Percentiles rank a stretch among this genome's conserved stretches.
Conservation (phyloP, 371 early-diverging fungal species). For the Mortierella sp. region DNA sequence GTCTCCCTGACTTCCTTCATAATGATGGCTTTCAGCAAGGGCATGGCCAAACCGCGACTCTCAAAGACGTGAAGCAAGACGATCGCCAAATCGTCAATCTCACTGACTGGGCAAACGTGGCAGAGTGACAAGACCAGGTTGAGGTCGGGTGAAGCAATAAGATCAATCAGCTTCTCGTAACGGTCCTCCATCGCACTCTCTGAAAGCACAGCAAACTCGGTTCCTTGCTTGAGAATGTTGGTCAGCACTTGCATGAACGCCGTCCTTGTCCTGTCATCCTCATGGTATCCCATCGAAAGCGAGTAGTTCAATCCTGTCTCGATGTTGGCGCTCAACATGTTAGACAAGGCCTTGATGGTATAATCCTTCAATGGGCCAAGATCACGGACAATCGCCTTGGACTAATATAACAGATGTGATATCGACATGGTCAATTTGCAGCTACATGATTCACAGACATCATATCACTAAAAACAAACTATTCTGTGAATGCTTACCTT, state of each 20-base stretch:
- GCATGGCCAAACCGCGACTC: slow-evolving; percentile 77
- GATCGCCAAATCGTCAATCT: slow-evolving; percentile 90
- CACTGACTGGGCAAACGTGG: slow-evolving; percentile 88
- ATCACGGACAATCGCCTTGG: slow-evolving; percentile 75
- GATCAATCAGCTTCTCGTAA: slow-evolving; percentile 83
- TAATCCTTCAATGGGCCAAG: slow-evolving; percentile 83
- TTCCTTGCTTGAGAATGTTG: slow-evolving; percentile 90
- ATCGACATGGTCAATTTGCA: not conserved
- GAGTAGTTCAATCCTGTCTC: slow-evolving; percentile 93
- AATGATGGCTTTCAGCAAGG: slow-evolving; percentile 85
- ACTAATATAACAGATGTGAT: slow-evolving; percentile 43
- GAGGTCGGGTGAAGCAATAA: slow-evolving; percentile 69
- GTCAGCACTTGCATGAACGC: slow-evolving; percentile 95
- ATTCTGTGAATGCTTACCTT: slow-evolving; percentile 35
- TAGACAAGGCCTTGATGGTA: slow-evolving; percentile 90
- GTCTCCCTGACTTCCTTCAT: slow-evolving; percentile 89
- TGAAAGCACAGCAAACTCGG: slow-evolving; percentile 87
- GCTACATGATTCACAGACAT: no score
- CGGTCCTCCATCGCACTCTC: slow-evolving; percentile 83
- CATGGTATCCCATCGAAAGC: slow-evolving; percentile 93
- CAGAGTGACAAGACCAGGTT: slow-evolving; percentile 86
- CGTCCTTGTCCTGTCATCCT: slow-evolving; percentile 88
- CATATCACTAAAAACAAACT: no score
- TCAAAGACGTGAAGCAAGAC: slow-evolving; percentile 88
- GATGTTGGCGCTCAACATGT: slow-evolving; percentile 91